Percentiles rank a stretch among this genome's conserved stretches.
These are phyloP conservation scores for Boletus barrowsii DNA, from an alignment of 768 basidiomycete genomes.

Conservation along the genomic window DNA sequence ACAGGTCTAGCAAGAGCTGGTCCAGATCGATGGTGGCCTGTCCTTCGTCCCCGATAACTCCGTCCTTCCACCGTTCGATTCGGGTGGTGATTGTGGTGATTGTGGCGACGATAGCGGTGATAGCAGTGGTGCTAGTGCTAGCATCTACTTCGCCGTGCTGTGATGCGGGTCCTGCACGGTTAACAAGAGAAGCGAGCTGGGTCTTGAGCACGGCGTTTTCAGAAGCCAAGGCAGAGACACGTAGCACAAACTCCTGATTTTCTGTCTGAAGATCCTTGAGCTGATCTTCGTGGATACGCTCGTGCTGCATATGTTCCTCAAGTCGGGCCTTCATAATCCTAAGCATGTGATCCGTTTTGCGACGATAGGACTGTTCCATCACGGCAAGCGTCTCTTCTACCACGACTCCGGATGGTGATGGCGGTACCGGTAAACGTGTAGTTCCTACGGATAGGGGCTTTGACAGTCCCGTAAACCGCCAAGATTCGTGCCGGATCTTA, in stretches of 20 bases:
- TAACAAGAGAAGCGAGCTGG: neutral
- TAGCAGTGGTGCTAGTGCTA: neutral
- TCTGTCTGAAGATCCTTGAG: neutral
- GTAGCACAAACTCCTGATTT: neutral
- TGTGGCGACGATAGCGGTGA: neutral
- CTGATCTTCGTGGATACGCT: neutral
- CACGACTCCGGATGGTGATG: too few species aligned
- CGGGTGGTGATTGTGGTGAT: conserved; percentile 1
- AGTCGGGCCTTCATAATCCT: neutral
- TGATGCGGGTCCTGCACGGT: too few species aligned
- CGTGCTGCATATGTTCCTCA: neutral
- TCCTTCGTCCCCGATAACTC: too few species aligned
- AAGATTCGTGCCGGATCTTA: too few species aligned
- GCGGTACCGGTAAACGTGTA: too few species aligned
- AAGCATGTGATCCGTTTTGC: conserved; percentile 3
- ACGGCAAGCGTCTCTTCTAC: neutral
- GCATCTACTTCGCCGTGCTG: too few species aligned
- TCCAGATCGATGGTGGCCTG: conserved; percentile 7
- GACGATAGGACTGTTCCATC: neutral
- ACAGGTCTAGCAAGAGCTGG: neutral
- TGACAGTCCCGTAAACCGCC: too few species aligned
- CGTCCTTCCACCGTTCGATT: neutral
- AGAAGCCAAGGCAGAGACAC: neutral
- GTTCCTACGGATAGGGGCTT: too few species aligned
- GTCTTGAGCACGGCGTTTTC: neutral